These are phyloP conservation scores for Chytriomyces sp. DNA, from an alignment of 192 early-diverging fungal genomes.

Conservation along the genomic window DNA sequence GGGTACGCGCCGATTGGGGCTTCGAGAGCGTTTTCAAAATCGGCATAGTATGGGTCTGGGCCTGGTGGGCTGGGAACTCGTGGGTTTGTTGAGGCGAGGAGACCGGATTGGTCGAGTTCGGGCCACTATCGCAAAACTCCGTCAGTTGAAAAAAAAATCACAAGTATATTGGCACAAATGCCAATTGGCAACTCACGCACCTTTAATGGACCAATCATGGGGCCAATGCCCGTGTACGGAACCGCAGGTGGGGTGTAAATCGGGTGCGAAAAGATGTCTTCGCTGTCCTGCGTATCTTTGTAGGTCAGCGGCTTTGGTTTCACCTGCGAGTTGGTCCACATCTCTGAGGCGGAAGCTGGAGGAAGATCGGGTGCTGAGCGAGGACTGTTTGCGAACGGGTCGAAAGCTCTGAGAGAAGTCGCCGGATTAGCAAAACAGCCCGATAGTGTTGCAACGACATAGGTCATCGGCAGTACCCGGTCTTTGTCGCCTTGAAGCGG, in stretches of 20 bases:
- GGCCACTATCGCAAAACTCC: neutral
- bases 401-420: neutral
- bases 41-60: slow-evolving; percentile 27
- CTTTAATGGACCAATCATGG: slow-evolving; percentile 42
- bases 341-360: slow-evolving; percentile 1
- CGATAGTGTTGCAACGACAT: too few relatives aligned
- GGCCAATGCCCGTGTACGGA: slow-evolving; percentile 41
- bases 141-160: too few relatives aligned
- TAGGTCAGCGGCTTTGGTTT: neutral
- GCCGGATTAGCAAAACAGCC: neutral
- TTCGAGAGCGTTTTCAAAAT: slow-evolving; percentile 45
- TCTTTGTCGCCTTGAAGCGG: too few relatives aligned
- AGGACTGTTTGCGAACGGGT: slow-evolving; percentile 26
- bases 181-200: too few relatives aligned
- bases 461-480: too few relatives aligned
- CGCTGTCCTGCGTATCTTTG: slow-evolving; percentile 32
- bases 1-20: slow-evolving; percentile 62
- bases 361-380: slow-evolving; percentile 6
- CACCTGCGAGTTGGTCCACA: slow-evolving; percentile 26
- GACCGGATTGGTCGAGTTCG: neutral
- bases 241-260: slow-evolving; percentile 51
- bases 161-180: too few relatives aligned
- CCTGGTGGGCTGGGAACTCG: slow-evolving; percentile 33
- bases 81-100: slow-evolving; percentile 11
- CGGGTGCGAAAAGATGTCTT: slow-evolving; percentile 46